These are phyloP conservation scores for Pseudogymnoascus sp. DNA, from an alignment of 2,329 filamentous ascomycete species.

Conservation along the genomic window DNA sequence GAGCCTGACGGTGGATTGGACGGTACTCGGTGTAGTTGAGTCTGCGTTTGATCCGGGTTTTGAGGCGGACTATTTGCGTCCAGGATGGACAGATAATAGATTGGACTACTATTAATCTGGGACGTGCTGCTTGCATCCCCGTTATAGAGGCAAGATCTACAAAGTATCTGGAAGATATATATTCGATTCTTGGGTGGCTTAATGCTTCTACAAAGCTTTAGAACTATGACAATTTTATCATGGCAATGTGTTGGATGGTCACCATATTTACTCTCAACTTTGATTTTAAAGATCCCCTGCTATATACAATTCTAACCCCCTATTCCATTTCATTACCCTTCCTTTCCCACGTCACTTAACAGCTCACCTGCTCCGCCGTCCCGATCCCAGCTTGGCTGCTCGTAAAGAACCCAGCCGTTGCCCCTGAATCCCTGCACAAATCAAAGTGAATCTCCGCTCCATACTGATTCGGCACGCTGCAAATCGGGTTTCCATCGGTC, in stretches of 20 bases:
- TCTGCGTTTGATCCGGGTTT: conserved; percentile 45
- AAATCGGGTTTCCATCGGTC: neutral
- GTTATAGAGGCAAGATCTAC: neutral
- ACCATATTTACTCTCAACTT: neutral
- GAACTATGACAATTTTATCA: neutral
- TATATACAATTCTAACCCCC: neutral
- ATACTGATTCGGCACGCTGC: neutral
- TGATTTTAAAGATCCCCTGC: neutral
- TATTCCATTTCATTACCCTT: neutral
- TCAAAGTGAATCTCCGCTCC: neutral
- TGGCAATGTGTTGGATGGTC: neutral
- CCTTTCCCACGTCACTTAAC: neutral
- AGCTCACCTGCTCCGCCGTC: neutral
- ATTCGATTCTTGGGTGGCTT: neutral
- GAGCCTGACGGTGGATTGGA: conserved; percentile 35
- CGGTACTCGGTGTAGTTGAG: conserved; percentile 44
- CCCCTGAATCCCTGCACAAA: neutral
- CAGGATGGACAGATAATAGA: conserved; percentile 37
- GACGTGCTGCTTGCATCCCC: neutral
- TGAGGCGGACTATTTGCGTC: conserved; percentile 40
- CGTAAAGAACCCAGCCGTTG: neutral
- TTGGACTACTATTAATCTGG: conserved; percentile 3
- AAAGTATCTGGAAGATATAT: neutral
- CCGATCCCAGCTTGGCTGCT: neutral
- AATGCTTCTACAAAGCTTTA: neutral